These are phyloP conservation scores for Sorghum bicolor DNA, from an alignment of 176 grass and related monocot genomes.

Conservation along the genomic window Sorghum_bicolor_NCBIv3 NC_012871.2:10290001-10290500, in stretches of 20 bases:
- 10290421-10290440: background rate
- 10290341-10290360: background rate
- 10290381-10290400: rapidly evolving
- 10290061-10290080: background rate
- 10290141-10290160: too few relatives aligned
- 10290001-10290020: background rate
- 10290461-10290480: background rate
- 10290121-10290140: background rate
- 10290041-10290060: background rate
- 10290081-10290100: background rate
- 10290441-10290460: too few relatives aligned
- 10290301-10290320: background rate
- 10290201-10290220: background rate
- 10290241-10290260: background rate
- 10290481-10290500: background rate
- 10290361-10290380: background rate
- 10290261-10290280: background rate
- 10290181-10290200: background rate
- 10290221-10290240: background rate
- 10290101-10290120: background rate
- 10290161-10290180: background rate
- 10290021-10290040: background rate
- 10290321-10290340: background rate
- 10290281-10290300: background rate
- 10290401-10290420: background rate